These are phyloP conservation scores for Fusarium denticulatum DNA, from an alignment of 2,329 filamentous ascomycete species.

Conservation along the genomic window DNA sequence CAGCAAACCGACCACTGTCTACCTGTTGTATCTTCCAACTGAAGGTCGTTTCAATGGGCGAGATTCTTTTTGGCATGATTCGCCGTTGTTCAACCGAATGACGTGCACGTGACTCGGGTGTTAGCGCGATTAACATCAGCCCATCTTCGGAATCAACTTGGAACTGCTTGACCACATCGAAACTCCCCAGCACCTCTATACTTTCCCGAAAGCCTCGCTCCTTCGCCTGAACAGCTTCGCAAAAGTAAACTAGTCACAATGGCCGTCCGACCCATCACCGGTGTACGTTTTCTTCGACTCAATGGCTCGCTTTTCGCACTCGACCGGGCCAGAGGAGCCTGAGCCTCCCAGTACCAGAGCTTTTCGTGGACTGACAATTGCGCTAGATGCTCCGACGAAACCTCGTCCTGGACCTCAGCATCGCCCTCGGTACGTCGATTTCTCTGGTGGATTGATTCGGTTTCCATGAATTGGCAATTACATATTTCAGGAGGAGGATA, in stretches of 20 bases:
- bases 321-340: constrained; percentile 31
- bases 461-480: constrained; percentile 1
- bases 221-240: constrained; percentile 34
- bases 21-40: constrained; percentile 20
- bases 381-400: constrained; percentile 68
- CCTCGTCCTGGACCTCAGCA: constrained; percentile 65
- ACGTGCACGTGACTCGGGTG: constrained; percentile 35
- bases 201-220: constrained; percentile 35
- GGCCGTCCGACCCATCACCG: constrained; percentile 67
- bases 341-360: constrained; percentile 20
- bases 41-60: constrained; percentile 16
- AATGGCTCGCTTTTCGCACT: constrained; percentile 44
- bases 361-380: constrained; percentile 49
- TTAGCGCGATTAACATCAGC: constrained; percentile 51
- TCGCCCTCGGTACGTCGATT: constrained; percentile 64
- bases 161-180: constrained; percentile 41
- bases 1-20: constrained; percentile 38
- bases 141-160: constrained; percentile 45
- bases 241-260: constrained; percentile 53
- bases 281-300: constrained; percentile 59
- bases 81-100: constrained; percentile 41
- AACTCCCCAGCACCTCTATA: constrained; percentile 30
- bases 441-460: constrained; percentile 1
- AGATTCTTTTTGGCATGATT: constrained; percentile 43
- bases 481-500: constrained; percentile 17